Conservation (phyloP, 2,329 filamentous ascomycete genomes). For the Fusarium irregulare region DNA sequence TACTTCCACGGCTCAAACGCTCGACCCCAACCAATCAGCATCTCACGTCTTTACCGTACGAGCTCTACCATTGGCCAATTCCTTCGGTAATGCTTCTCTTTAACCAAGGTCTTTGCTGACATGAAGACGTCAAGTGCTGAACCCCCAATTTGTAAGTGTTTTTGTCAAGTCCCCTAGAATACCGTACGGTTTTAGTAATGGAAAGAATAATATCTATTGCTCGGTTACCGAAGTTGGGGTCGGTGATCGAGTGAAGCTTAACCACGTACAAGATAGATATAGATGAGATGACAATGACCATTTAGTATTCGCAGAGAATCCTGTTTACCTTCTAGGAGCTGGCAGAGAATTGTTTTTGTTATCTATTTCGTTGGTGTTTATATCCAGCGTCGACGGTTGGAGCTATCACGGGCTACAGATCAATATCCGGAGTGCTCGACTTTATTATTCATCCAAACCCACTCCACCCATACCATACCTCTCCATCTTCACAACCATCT, state of each 20-base stretch:
- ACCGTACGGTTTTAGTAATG: slow-evolving; percentile 6
- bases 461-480: not conserved
- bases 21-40: slow-evolving; percentile 25
- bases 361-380: too few species aligned
- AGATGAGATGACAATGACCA: not conserved
- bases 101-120: slow-evolving; percentile 45
- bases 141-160: not conserved
- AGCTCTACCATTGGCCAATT: slow-evolving; percentile 48
- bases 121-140: slow-evolving; percentile 1
- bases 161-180: slow-evolving; percentile 11
- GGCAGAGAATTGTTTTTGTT: too few species aligned
- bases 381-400: not conserved
- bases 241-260: slow-evolving; percentile 32
- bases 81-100: slow-evolving; percentile 41
- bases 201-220: not conserved
- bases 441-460: slow-evolving; percentile 41
- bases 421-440: slow-evolving; percentile 8
- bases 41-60: slow-evolving; percentile 19
- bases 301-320: too few species aligned
- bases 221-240: slow-evolving; percentile 30
- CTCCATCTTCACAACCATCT: not conserved
- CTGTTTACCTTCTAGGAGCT: too few species aligned
- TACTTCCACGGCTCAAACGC: slow-evolving; percentile 28
- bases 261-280: not conserved
- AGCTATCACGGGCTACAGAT: slow-evolving; percentile 22